phyloP scores from a whole-genome alignment of 495 filamentous ascomycete species.

The Tuber microsphaerosporum region DNA sequence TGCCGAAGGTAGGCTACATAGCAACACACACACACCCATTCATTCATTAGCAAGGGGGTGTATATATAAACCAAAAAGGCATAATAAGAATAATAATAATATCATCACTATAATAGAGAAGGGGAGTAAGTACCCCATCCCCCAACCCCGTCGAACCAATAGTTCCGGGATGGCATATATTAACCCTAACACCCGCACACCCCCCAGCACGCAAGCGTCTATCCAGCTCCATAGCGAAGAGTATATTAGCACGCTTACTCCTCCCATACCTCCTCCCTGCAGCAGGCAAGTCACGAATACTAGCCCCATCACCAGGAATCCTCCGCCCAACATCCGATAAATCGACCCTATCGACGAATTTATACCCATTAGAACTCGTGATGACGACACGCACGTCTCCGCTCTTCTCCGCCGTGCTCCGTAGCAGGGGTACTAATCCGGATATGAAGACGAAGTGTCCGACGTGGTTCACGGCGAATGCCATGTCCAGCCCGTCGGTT shows the following conservation, averaged over 20 bases:
- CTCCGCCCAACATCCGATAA: constrained; percentile 12
- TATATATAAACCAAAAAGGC: constrained; percentile 3
- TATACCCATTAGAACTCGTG: constrained; percentile 20
- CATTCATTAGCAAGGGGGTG: neutral
- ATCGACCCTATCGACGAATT: constrained; percentile 25
- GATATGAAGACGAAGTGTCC: constrained; percentile 29
- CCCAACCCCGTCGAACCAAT: constrained; percentile 26
- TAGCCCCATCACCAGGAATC: constrained; percentile 16
- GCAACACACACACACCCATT: neutral
- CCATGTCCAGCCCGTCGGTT: constrained; percentile 24
- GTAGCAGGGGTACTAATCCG: constrained; percentile 19
- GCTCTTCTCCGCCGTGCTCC: constrained; percentile 9
- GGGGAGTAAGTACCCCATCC: constrained; percentile 12
- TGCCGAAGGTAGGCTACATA: constrained; percentile 13
- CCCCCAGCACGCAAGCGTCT: constrained; percentile 39
- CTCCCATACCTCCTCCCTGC: constrained; percentile 42
- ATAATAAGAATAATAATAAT: neutral
- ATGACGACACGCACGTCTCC: constrained; percentile 24
- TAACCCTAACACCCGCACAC: constrained; percentile 23
- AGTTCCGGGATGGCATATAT: constrained; percentile 28
- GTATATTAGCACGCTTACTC: constrained; percentile 49
- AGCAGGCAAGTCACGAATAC: constrained; percentile 13
- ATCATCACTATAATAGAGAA: too few relatives aligned
- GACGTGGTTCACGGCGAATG: constrained; percentile 29
- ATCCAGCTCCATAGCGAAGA: constrained; percentile 45